Percentiles rank a stretch among this genome's conserved stretches.
Conservation (phyloP, 257 asterid species). For the Mentha longifolia region DNA sequence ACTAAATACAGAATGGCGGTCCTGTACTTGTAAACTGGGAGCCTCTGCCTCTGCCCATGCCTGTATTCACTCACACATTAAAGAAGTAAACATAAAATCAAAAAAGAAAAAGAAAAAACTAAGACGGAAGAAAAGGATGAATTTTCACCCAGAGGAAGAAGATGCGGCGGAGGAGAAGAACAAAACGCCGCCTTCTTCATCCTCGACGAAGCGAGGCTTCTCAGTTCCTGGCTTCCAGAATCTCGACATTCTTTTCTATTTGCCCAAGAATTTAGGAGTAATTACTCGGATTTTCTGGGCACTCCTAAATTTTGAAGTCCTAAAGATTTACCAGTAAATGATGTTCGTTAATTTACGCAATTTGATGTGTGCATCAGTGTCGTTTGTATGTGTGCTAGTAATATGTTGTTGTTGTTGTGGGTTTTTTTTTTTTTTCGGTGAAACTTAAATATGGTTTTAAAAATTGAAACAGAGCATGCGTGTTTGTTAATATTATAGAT, state of each 20-base stretch:
- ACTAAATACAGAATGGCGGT: slow-evolving; percentile 77
- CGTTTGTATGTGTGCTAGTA: no score
- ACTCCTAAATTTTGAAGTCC: no score
- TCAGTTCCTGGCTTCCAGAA: slow-evolving; percentile 97
- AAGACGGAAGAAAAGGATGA: background rate
- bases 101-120: background rate
- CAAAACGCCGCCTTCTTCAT: slow-evolving; percentile 93
- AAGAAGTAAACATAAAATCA: no score
- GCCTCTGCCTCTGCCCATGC: slow-evolving; percentile 70
- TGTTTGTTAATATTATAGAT: no score
- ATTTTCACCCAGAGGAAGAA: slow-evolving; percentile 71
- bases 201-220: slow-evolving; percentile 82
- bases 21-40: slow-evolving; percentile 77
- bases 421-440: no score
- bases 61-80: slow-evolving; percentile 37
- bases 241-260: slow-evolving; percentile 49
- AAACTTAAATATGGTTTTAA: no score
- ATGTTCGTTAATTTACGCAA: no score
- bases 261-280: background rate
- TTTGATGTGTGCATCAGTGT: no score
- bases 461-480: no score
- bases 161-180: slow-evolving; percentile 61
- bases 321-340: no score
- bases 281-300: no score
- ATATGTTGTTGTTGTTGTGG: no score